Evolutionary conservation across 2,329 filamentous ascomycete species (phyloP), one percentile per base, ranked within the genome.

Genomic region (Aspergillus novoparasiticus): DNA sequence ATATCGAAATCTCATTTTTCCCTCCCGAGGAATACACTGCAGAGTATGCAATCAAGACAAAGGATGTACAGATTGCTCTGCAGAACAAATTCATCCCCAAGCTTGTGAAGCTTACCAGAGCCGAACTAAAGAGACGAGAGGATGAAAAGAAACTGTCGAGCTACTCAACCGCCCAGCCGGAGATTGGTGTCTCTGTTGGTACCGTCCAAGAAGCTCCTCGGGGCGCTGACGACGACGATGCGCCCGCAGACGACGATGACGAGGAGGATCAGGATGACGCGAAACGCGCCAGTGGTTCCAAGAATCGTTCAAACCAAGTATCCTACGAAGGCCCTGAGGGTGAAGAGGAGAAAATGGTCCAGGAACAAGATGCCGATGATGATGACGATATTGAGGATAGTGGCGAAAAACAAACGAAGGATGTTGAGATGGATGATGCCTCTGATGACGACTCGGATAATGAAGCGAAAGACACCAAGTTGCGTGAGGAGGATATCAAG

Each of bases 281-380:
- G 60, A 85, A 84, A 64, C 82, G 86, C 59, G 82, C 82, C 87
- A 57, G 94, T 88, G 72, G 76, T 50, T 69, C 65, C 28, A 87
- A 88, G 53, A 95, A 96, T 75, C 89, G 91, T 46, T 83, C 86
- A 58, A 91, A 97, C 78, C 91, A 90, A 34, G 89, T 94, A 2
- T 95, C 93, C 16, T 98, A 97, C 70, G 94, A 93, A 45, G 92
- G 90, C 39, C 96, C 96, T 54, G 95, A 98, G 73, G 94, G 97
- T 6, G 94, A 94, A 4, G 95, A 98, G 73, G 87, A 96, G 72
- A 88, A 92, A 68, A 89, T 86, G 41, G 88, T 96, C 60, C 89
- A 90, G 70, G 82, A 83, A 58, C 84, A 86, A 62, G 85, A 90
- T 72, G 83, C 84, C 2, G 79, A 82, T 26, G 87, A 87, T 23